Evolutionary conservation across 306 rosid species (phyloP).

Genomic region (Cyamopsis tetragonoloba): DNA sequence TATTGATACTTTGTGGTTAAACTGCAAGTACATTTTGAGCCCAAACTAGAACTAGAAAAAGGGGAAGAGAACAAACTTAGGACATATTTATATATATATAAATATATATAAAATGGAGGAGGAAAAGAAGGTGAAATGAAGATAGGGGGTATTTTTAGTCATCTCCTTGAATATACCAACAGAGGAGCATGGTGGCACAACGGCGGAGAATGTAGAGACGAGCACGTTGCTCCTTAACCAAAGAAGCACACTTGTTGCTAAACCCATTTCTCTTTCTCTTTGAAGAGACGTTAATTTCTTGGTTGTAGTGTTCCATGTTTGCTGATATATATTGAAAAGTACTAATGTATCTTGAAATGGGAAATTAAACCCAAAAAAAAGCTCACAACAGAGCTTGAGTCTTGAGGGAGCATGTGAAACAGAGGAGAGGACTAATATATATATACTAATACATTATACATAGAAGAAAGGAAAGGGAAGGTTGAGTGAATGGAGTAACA

Average conservation of each 20-base stretch:
- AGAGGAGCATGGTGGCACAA: constrained; percentile 94
- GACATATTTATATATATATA: background rate
- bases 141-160: constrained; percentile 32
- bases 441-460: background rate
- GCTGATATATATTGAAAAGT: background rate
- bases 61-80: background rate
- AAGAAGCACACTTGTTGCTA: constrained; percentile 60
- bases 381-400: constrained; percentile 13
- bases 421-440: constrained; percentile 6
- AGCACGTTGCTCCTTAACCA: constrained; percentile 81
- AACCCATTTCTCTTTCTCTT: constrained; percentile 47
- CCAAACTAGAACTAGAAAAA: too few species aligned
- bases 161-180: constrained; percentile 91
- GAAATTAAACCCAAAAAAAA: background rate
- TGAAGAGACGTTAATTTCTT: background rate
- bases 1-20: too few species aligned
- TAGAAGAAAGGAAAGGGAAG: background rate
- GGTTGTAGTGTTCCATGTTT: constrained; percentile 16
- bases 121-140: background rate
- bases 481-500: constrained; percentile 35
- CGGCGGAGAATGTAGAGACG: constrained; percentile 86
- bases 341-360: background rate
- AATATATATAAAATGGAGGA: background rate
- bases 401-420: background rate
- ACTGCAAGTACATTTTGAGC: too few species aligned